Conservation (phyloP, 2,329 filamentous ascomycete species). For the Colletotrichum eremochloae region DNA sequence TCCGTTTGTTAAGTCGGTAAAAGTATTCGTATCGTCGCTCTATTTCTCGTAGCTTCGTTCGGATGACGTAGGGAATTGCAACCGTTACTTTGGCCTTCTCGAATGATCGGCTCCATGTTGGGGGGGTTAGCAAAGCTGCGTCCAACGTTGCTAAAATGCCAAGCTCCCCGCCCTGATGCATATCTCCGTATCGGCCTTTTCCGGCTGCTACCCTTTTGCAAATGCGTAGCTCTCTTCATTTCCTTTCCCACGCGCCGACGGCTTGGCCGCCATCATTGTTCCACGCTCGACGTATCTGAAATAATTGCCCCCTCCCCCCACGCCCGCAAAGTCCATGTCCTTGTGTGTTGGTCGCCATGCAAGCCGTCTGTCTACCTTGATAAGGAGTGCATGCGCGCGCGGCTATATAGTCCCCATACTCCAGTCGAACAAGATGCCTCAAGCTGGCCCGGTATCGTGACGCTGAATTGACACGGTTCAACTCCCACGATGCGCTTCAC, state of each 20-base stretch:
- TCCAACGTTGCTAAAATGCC: background rate
- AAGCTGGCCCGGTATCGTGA: background rate
- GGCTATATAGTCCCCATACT: background rate
- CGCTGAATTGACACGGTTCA: background rate
- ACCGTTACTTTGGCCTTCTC: too few species aligned
- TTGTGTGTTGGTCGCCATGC: background rate
- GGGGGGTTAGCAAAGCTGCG: background rate
- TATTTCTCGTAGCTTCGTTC: background rate
- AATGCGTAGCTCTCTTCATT: slow-evolving; percentile 4
- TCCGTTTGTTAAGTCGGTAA: too few species aligned
- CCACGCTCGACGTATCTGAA: too few species aligned
- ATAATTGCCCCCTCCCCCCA: background rate
- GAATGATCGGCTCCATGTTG: background rate
- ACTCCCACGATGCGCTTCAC: slow-evolving; percentile 16
- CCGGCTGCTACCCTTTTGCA: slow-evolving; percentile 12
- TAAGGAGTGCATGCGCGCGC: background rate
- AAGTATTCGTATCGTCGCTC: too few species aligned
- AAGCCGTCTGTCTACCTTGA: background rate
- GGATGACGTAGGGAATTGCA: too few species aligned
- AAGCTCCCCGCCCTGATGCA: too few species aligned
- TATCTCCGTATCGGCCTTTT: background rate
- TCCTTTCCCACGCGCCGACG: background rate
- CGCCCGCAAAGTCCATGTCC: background rate
- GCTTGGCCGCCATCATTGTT: slow-evolving; percentile 8
- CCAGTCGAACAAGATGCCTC: background rate